Percentiles rank a stretch among this genome's conserved stretches.
Conservation (phyloP, 1,139 yeast species). For the Pichia cactophila region DNA sequence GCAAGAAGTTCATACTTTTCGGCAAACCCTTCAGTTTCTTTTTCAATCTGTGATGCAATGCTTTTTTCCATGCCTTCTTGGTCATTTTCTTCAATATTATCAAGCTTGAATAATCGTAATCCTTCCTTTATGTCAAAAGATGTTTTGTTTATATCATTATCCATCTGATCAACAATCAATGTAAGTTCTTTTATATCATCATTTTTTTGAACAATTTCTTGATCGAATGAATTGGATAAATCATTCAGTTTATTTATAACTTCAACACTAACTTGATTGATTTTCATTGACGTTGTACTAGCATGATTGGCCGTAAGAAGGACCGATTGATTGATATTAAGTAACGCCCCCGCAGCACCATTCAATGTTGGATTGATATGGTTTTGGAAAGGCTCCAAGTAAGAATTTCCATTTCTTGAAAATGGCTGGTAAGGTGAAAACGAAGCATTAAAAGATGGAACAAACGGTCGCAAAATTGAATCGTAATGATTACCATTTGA, state of each 20-base stretch:
- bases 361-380: background rate
- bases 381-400: slow-evolving; percentile 9
- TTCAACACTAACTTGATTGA: slow-evolving; percentile 38
- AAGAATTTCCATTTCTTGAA: slow-evolving; percentile 1
- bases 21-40: slow-evolving; percentile 34
- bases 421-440: background rate
- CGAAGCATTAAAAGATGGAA: slow-evolving; percentile 7
- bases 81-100: background rate
- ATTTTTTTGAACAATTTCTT: slow-evolving; percentile 44
- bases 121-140: slow-evolving; percentile 18
- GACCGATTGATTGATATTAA: slow-evolving; percentile 4
- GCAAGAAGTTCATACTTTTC: slow-evolving; percentile 32
- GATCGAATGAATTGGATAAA: slow-evolving; percentile 48
- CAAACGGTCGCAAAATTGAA: slow-evolving; percentile 13
- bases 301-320: slow-evolving; percentile 1
- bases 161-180: slow-evolving; percentile 24
- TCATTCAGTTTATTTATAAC: slow-evolving; percentile 43
- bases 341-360: background rate
- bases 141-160: slow-evolving; percentile 23
- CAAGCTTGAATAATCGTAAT: background rate
- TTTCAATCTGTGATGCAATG: slow-evolving; percentile 21
- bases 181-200: slow-evolving; percentile 27
- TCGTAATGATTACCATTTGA: slow-evolving; percentile 4
- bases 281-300: slow-evolving; percentile 29
- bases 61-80: background rate